A percentile compares a stretch with the other conserved stretches of the same genome.
Evolutionary conservation across 768 basidiomycete species (phyloP).

Genomic region (Mycena alexandri): DNA sequence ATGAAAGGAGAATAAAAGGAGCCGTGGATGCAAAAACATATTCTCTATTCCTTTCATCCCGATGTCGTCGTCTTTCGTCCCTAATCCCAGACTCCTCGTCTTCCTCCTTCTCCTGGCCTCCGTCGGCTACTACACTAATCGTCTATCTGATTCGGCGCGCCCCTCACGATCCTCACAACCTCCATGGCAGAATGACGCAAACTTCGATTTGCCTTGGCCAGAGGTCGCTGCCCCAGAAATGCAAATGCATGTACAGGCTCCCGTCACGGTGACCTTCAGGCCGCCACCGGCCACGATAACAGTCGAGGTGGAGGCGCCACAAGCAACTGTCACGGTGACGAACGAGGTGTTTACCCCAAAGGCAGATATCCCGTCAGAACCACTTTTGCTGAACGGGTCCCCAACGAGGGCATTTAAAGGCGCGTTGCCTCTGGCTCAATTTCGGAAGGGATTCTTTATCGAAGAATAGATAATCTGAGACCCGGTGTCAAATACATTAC

Average conservation of each 20-base stretch:
- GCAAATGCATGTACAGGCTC: background rate
- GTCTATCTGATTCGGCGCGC: background rate
- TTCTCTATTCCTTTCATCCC: too few relatives aligned
- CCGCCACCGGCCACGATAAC: background rate
- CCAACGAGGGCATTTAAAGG: constrained; percentile 57
- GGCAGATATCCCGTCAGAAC: background rate
- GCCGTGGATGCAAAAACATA: too few relatives aligned
- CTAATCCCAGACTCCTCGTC: background rate
- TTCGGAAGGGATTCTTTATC: background rate
- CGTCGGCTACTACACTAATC: constrained; percentile 8
- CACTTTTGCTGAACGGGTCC: constrained; percentile 42
- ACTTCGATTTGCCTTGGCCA: background rate
- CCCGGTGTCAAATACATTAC: constrained; percentile 61
- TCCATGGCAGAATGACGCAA: background rate
- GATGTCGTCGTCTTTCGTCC: constrained; percentile 1
- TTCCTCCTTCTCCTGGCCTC: constrained; percentile 1
- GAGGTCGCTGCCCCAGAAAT: background rate
- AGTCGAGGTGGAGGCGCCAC: constrained; percentile 1
- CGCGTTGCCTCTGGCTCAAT: constrained; percentile 11
- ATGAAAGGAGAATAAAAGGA: too few relatives aligned
- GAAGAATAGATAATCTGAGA: constrained; percentile 55
- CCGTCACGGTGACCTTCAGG: background rate
- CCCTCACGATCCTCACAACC: background rate
- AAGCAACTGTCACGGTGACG: constrained; percentile 9
- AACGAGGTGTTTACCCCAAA: background rate